These are phyloP conservation scores for Monilinia fructigena DNA, from an alignment of 2,329 filamentous ascomycete genomes.

Conservation along the genomic window DNA sequence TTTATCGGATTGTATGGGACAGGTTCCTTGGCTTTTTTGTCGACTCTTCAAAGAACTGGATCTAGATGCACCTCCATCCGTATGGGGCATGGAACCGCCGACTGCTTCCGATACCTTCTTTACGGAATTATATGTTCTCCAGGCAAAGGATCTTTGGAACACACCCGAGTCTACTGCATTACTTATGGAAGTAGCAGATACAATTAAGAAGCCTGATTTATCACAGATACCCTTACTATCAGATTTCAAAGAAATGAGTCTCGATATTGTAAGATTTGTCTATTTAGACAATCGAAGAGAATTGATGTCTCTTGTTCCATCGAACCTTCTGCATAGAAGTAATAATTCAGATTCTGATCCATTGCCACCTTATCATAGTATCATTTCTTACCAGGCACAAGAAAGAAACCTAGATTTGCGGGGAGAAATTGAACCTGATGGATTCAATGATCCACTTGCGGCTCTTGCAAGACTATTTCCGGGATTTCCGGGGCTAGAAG, in stretches of 20 bases:
- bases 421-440: slow-evolving; percentile 16
- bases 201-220: slow-evolving; percentile 33
- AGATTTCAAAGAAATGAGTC: slow-evolving; percentile 33
- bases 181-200: slow-evolving; percentile 61
- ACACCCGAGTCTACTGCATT: slow-evolving; percentile 63
- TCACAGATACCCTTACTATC: slow-evolving; percentile 26
- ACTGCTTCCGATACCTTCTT: slow-evolving; percentile 52
- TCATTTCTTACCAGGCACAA: slow-evolving; percentile 37
- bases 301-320: slow-evolving; percentile 39
- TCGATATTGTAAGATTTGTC: slow-evolving; percentile 39
- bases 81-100: slow-evolving; percentile 77
- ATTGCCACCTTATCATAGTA: slow-evolving; percentile 38
- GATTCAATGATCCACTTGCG: slow-evolving; percentile 34
- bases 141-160: slow-evolving; percentile 71
- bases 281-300: slow-evolving; percentile 40
- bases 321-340: slow-evolving; percentile 34
- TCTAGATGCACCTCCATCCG: slow-evolving; percentile 71
- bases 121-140: slow-evolving; percentile 62
- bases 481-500: slow-evolving; percentile 15
- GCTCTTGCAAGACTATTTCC: slow-evolving; percentile 34
- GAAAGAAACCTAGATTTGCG: slow-evolving; percentile 23
- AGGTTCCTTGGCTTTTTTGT: slow-evolving; percentile 81
- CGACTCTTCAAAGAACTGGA: slow-evolving; percentile 77
- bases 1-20: slow-evolving; percentile 66
- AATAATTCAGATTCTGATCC: slow-evolving; percentile 42